A percentile compares a stretch with the other conserved stretches of the same genome.
Evolutionary conservation across 2,329 filamentous ascomycete genomes (phyloP).

Genomic region (Sporothrix luriei): DNA sequence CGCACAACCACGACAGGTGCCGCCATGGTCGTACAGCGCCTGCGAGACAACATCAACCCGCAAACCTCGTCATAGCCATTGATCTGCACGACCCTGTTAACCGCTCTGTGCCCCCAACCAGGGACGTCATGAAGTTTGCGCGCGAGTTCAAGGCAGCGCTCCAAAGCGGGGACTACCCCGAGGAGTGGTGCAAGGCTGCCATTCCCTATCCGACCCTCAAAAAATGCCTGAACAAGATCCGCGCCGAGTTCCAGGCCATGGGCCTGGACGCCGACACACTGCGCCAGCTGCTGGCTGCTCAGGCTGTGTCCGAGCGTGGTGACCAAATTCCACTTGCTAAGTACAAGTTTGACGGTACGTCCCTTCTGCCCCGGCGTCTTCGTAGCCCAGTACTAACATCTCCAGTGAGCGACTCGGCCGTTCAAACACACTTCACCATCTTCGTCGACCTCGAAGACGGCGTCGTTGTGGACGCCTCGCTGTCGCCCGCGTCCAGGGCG

Average conservation of each 20-base stretch:
- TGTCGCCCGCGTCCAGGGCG: constrained; percentile 65
- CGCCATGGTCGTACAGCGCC: constrained; percentile 27
- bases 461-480: constrained; percentile 66
- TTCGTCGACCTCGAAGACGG: constrained; percentile 68
- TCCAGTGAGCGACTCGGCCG: constrained; percentile 39
- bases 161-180: constrained; percentile 63
- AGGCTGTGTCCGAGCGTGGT: constrained; percentile 46
- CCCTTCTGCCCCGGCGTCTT: background rate
- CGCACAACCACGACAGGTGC: background rate
- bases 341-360: constrained; percentile 58
- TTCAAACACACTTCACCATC: constrained; percentile 71
- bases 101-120: background rate
- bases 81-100: background rate
- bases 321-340: constrained; percentile 43
- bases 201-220: constrained; percentile 85
- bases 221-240: constrained; percentile 83
- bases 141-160: constrained; percentile 74
- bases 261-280: constrained; percentile 74
- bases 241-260: constrained; percentile 67
- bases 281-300: constrained; percentile 61
- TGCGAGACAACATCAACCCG: constrained; percentile 4
- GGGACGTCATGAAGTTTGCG: constrained; percentile 75
- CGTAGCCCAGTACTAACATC: background rate
- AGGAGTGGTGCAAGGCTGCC: constrained; percentile 70
- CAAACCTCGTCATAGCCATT: constrained; percentile 11